Percentiles rank a stretch among this genome's conserved stretches.
Evolutionary conservation across 768 basidiomycete genomes (phyloP).

Genomic region (Tulasnella calospora): DNA sequence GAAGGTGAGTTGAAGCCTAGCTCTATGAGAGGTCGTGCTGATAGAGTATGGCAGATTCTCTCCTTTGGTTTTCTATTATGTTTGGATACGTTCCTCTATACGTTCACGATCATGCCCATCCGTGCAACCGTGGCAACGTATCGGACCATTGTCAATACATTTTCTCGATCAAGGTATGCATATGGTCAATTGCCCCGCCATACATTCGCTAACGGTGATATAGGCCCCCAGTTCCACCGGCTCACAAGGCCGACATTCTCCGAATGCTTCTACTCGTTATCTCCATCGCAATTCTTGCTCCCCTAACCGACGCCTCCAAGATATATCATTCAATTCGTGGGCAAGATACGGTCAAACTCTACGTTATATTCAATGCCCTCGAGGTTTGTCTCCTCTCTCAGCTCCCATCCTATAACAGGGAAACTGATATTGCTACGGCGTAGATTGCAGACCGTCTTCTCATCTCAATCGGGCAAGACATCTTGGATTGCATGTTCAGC

Average conservation of each 20-base stretch:
- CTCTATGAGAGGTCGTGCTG: not conserved
- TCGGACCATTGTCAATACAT: conserved; percentile 35
- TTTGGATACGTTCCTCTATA: conserved; percentile 94
- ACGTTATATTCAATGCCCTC: conserved; percentile 97
- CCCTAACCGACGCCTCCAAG: conserved; percentile 90
- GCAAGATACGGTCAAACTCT: conserved; percentile 97
- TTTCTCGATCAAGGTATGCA: conserved; percentile 43
- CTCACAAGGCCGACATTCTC: conserved; percentile 91
- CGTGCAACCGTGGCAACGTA: conserved; percentile 65
- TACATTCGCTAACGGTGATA: conserved; percentile 1
- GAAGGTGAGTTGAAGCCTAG: conserved; percentile 55
- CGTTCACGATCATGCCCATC: conserved; percentile 95
- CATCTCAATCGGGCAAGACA: conserved; percentile 95
- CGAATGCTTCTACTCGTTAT: conserved; percentile 68
- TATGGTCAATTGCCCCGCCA: conserved; percentile 35
- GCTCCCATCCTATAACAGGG: no score
- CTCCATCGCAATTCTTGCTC: conserved; percentile 68
- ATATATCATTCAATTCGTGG: conserved; percentile 97
- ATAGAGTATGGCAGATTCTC: conserved; percentile 56
- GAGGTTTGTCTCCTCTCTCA: conserved; percentile 60
- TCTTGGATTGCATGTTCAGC: conserved; percentile 93
- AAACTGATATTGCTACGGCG: not conserved
- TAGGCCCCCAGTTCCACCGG: conserved; percentile 59
- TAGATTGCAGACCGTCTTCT: conserved; percentile 94
- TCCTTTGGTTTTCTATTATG: conserved; percentile 90